Base-by-base conservation (phyloP, 495 filamentous ascomycete species). In the Parachaetomium inaequale region DNA sequence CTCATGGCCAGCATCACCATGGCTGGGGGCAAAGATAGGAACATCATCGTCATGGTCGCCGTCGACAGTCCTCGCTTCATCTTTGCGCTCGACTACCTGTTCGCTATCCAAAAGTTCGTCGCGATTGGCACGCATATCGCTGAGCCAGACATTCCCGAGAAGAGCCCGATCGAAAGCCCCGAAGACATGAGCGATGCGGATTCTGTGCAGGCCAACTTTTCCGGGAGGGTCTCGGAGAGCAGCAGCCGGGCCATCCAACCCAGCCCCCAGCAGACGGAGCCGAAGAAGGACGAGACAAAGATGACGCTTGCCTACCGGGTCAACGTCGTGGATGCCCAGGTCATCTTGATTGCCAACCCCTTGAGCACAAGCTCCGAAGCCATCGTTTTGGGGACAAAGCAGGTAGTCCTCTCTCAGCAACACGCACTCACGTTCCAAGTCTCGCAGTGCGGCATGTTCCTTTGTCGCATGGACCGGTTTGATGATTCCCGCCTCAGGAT, bases 1-100 rank as follows among this genome's bases (percentile, higher is more conserved):
- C 96, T 98, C 70, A 98, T 98, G 95, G 94, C 94, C 38, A 95
- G 88, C 75, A 77, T 98, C 31, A 92, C 92, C 8, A 93, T 98
- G 71, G 93, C 95, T 8, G 90, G 91, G 28, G 93, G 93, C 4
- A 76, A 87, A 34, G 87, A 96, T 10, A 84, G 85, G 63, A 90
- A 89, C 76, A 74, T 97, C 51, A 92, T 98, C 66, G 92, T 90
- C 4, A 88, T 97, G 71, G 80, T 96, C 63, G 95, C 92, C n/a
- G 85, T 98, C 61, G 94, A 98, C 69, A 98, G 95, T 63, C 94
- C 94, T 11, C 86, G 92, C 8, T 83, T 98, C 59, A 97, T 98
- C 55, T 88, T 98, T 70, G 93, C 95, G 4, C 77, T 98, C 36
- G 94, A 98, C 70, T 98, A 98, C 70, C 76, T 98, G 2, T 92